Conservation (phyloP, 495 filamentous ascomycete genomes). For the Penicillium psychrofluorescens region DNA sequence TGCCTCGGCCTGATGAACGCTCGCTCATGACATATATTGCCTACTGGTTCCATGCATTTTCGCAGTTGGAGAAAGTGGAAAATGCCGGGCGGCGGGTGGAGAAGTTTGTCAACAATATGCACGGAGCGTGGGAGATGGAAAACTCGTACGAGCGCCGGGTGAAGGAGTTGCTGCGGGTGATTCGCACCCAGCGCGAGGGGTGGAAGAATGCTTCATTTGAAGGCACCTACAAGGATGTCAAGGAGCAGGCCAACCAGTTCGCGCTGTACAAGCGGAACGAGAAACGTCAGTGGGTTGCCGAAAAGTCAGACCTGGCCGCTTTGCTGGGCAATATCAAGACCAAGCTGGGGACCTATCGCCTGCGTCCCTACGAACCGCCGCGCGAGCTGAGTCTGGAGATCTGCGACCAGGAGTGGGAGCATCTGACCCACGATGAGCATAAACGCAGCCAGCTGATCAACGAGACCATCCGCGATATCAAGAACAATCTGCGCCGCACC, state of each 20-base stretch:
- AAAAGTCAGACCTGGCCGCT: slow-evolving; percentile 91
- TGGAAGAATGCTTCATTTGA: slow-evolving; percentile 80
- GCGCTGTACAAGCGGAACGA: slow-evolving; percentile 76
- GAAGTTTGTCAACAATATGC: slow-evolving; percentile 98
- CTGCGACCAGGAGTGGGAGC: slow-evolving; percentile 75
- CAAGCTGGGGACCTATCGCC: slow-evolving; percentile 87
- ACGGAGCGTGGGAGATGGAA: slow-evolving; percentile 99
- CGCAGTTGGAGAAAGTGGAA: slow-evolving; percentile 94
- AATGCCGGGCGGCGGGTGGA: slow-evolving; percentile 94
- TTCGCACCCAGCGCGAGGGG: slow-evolving; percentile 59
- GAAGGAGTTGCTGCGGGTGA: slow-evolving; percentile 67
- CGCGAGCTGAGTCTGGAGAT: slow-evolving; percentile 68
- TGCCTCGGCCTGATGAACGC: slow-evolving; percentile 89
- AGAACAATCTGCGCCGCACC: slow-evolving; percentile 80
- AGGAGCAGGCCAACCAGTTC: slow-evolving; percentile 76
- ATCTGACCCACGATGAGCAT: slow-evolving; percentile 72
- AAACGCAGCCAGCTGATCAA: slow-evolving; percentile 87
- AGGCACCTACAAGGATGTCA: slow-evolving; percentile 89
- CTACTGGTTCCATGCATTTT: slow-evolving; percentile 99
- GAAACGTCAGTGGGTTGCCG: slow-evolving; percentile 92
- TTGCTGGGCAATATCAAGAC: slow-evolving; percentile 98
- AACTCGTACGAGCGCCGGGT: slow-evolving; percentile 87
- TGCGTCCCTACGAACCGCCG: slow-evolving; percentile 87
- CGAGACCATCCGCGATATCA: slow-evolving; percentile 96
- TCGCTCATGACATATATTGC: slow-evolving; percentile 99